Evolutionary conservation across 371 early-diverging fungal species (phyloP), one percentile per base, ranked within the genome.

Genomic region (Phascolomyces articulosus): DNA sequence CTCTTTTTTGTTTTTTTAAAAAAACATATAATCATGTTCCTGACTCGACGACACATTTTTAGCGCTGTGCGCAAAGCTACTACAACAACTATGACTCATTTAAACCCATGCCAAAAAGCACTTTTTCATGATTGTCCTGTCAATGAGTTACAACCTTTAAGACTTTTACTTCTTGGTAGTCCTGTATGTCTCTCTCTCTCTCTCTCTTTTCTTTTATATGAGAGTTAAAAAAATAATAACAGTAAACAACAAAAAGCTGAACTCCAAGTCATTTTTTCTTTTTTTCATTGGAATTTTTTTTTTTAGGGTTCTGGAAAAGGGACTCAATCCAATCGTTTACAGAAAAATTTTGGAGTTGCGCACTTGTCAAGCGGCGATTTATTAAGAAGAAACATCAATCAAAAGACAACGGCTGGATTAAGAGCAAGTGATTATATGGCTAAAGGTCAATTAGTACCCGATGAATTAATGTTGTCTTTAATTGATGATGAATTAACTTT

Each of bases 311-410:
- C 93, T 11, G 93, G 93, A 28, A 94, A 95, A 74, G 96, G 95
- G 40, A 96, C 96, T 26, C 93, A 94, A 66, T 90, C 94, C n/a
- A 73, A 71, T 57, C 85, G 92, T 59, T 82, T 96, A 34, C 74
- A 86, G 58, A 72, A 81, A 64, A 80, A 86, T 66, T 94, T 91
- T 79, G 87, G 85, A 16, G 82, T 90, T 6, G 26, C 78, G 16
- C 75, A 84, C 41, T 75, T 95, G 56, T 93, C 95, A 8, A 93
- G 91, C 70, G 97, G 97, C 27, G 93, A 95, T 69, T 64, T 95
- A 28, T 79, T 96, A 28, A 85, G 97, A 34, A 79, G 79, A 63
- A 90, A 94, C 72, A 92, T 95, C 65, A 84, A 82, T 28, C 71
- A 83, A 48, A 83, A 86, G 21, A 93, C 93, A 18, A 67, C 70